Conservation (phyloP, 495 filamentous ascomycete genomes). For the Niebla homalea region DNA sequence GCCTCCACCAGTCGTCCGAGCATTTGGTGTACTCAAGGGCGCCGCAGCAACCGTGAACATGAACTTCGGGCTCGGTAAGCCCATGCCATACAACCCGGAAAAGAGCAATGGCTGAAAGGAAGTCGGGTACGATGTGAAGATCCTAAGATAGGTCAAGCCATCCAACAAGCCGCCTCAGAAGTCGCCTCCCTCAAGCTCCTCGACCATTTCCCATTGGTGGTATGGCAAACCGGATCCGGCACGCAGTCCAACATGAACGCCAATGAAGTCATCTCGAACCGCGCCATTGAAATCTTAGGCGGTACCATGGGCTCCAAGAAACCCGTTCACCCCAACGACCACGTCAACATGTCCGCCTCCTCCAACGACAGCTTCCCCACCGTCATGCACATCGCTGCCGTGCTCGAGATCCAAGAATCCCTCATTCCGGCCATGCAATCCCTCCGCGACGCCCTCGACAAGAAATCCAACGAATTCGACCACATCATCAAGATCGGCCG, state of each 20-base stretch:
- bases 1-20: slow-evolving; percentile 81
- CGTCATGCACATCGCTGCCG: slow-evolving; percentile 98
- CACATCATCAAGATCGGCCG: slow-evolving; percentile 97
- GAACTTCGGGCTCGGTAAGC: slow-evolving; percentile 82
- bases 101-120: slow-evolving; percentile 5
- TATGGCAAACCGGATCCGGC: slow-evolving; percentile 98
- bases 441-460: slow-evolving; percentile 69
- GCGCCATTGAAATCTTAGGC: slow-evolving; percentile 94
- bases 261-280: slow-evolving; percentile 99
- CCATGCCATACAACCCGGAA: background rate
- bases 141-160: slow-evolving; percentile 82
- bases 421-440: slow-evolving; percentile 72
- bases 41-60: slow-evolving; percentile 95
- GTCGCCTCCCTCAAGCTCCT: slow-evolving; percentile 87
- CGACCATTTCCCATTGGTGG: slow-evolving; percentile 96
- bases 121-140: slow-evolving; percentile 33
- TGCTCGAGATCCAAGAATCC: slow-evolving; percentile 77
- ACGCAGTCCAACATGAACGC: slow-evolving; percentile 99
- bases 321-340: slow-evolving; percentile 97
- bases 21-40: slow-evolving; percentile 95
- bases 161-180: slow-evolving; percentile 86
- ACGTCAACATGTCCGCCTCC: slow-evolving; percentile 97
- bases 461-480: slow-evolving; percentile 82
- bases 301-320: slow-evolving; percentile 91
- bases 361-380: slow-evolving; percentile 99